Evolutionary conservation across 176 grass and related monocot species (phyloP).

Genomic region (Poa annua): DNA sequence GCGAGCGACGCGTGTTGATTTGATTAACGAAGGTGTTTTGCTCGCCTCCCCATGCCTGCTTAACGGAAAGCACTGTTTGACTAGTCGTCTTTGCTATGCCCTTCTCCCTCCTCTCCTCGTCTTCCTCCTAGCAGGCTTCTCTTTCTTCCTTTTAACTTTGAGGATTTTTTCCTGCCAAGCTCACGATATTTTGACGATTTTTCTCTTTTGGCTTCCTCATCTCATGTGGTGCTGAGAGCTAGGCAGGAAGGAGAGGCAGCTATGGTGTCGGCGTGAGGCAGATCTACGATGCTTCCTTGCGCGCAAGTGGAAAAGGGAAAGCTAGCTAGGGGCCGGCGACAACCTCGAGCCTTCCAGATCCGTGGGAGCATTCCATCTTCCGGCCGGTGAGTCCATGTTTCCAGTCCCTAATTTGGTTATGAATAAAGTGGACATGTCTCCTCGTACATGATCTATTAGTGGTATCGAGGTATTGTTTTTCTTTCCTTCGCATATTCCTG

Average conservation of each 20-base stretch:
- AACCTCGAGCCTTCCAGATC: conserved; percentile 42
- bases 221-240: conserved; percentile 19
- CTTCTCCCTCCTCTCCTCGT: background rate
- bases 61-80: conserved; percentile 64
- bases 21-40: conserved; percentile 34
- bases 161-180: conserved; percentile 25
- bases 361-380: conserved; percentile 25
- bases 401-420: conserved; percentile 11
- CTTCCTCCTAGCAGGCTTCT: background rate
- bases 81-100: conserved; percentile 40
- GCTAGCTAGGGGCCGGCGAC: background rate
- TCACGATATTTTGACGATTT: background rate
- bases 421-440: background rate
- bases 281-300: conserved; percentile 28
- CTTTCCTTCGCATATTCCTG: background rate
- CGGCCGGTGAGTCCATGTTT: conserved; percentile 33
- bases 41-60: conserved; percentile 41
- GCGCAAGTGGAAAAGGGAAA: background rate
- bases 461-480: background rate
- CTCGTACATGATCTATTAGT: conserved; percentile 10
- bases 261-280: conserved; percentile 22
- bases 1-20: conserved; percentile 31
- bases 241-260: conserved; percentile 4
- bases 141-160: background rate
- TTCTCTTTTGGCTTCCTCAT: conserved; percentile 1